Evolutionary conservation across 1,284 basidiomycete genomes (phyloP).

Genomic region (Ganoderma sp.): DNA sequence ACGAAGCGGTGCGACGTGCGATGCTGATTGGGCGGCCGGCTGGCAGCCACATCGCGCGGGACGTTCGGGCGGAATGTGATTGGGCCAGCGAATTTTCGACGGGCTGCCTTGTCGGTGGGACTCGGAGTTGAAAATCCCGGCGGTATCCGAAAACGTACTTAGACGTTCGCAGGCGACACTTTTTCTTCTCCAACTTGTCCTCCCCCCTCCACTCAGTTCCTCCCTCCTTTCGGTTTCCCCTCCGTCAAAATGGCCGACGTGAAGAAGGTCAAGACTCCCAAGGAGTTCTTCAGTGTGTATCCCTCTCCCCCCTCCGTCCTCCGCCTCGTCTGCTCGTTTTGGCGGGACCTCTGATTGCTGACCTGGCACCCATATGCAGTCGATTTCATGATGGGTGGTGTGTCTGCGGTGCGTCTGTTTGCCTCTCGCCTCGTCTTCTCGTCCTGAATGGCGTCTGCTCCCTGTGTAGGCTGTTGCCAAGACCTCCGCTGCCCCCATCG

Average conservation of each 20-base stretch:
- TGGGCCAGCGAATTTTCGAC: constrained; percentile 30
- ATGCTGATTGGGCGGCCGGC: constrained; percentile 17
- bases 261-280: constrained; percentile 79
- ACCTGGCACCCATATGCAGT: constrained; percentile 55
- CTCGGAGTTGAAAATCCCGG: constrained; percentile 36
- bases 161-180: constrained; percentile 35
- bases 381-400: constrained; percentile 93
- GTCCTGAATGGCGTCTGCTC: constrained; percentile 21
- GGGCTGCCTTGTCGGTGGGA: constrained; percentile 30
- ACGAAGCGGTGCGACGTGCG: constrained; percentile 3
- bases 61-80: constrained; percentile 20
- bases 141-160: constrained; percentile 38
- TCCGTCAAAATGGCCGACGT: constrained; percentile 74
- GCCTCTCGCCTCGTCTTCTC: not conserved
- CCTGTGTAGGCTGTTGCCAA: constrained; percentile 86
- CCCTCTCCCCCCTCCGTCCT: constrained; percentile 19
- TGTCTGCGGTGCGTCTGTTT: constrained; percentile 74
- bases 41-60: constrained; percentile 1
- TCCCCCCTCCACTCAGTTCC: constrained; percentile 57
- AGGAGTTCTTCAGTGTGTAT: constrained; percentile 78
- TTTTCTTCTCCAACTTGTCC: constrained; percentile 45
- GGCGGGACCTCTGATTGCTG: constrained; percentile 37
- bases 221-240: constrained; percentile 43
- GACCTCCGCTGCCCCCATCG: constrained; percentile 97
- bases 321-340: constrained; percentile 12